Conservation (phyloP, 1,139 yeast genomes). For the Yamadazyma sp. region DNA sequence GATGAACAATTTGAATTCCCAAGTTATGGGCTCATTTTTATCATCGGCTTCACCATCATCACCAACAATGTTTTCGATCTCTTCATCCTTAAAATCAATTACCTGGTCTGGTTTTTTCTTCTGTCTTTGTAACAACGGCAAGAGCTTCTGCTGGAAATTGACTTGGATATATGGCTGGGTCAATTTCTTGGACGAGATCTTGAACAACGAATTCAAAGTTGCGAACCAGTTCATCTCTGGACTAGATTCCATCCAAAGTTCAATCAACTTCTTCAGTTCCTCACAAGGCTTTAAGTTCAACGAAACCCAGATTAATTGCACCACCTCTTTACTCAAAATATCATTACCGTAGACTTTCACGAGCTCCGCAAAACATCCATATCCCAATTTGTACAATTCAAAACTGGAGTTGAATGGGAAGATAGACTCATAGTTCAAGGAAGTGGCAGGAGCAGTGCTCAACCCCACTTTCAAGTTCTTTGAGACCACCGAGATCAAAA, state of each 20-base stretch:
- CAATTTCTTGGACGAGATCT: slow-evolving; percentile 37
- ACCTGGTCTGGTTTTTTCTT: slow-evolving; percentile 36
- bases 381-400: slow-evolving; percentile 36
- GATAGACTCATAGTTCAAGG: slow-evolving; percentile 31
- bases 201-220: slow-evolving; percentile 39
- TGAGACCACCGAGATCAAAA: slow-evolving; percentile 33
- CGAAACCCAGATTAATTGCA: slow-evolving; percentile 43
- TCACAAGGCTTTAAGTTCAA: slow-evolving; percentile 44
- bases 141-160: slow-evolving; percentile 41
- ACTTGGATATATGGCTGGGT: slow-evolving; percentile 40
- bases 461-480: slow-evolving; percentile 41
- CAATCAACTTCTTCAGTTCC: slow-evolving; percentile 33
- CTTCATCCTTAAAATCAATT: slow-evolving; percentile 46
- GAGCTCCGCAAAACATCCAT: slow-evolving; percentile 40
- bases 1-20: slow-evolving; percentile 68
- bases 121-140: slow-evolving; percentile 46
- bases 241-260: slow-evolving; percentile 42
- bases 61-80: slow-evolving; percentile 44
- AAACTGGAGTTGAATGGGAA: slow-evolving; percentile 44
- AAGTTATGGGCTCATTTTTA: slow-evolving; percentile 62
- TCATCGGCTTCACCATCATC: slow-evolving; percentile 25
- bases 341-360: slow-evolving; percentile 39
- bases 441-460: slow-evolving; percentile 34
- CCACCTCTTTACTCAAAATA: slow-evolving; percentile 35
- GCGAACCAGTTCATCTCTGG: slow-evolving; percentile 42